These are phyloP conservation scores for Rhizomucor miehei DNA, from an alignment of 371 early-diverging fungal species.

Conservation along the genomic window DNA sequence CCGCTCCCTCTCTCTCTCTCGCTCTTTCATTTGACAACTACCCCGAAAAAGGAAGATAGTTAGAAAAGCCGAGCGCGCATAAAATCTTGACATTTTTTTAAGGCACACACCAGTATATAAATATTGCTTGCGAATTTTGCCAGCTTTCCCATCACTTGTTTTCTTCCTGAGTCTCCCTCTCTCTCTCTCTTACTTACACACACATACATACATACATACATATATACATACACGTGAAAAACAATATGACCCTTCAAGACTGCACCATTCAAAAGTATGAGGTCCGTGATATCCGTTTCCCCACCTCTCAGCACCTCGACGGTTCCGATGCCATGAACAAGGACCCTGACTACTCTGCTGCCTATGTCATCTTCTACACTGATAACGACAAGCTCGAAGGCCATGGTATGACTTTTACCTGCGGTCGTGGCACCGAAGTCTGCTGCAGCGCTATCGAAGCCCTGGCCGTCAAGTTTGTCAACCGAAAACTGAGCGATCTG, in stretches of 20 bases:
- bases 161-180: background rate
- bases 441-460: slow-evolving; percentile 43
- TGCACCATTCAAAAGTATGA: slow-evolving; percentile 39
- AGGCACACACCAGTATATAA: slow-evolving; percentile 1
- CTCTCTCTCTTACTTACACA: slow-evolving; percentile 3
- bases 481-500: slow-evolving; percentile 28
- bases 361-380: slow-evolving; percentile 49
- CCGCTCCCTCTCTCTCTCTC: no score
- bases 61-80: background rate
- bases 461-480: slow-evolving; percentile 40
- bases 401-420: slow-evolving; percentile 52
- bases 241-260: slow-evolving; percentile 12
- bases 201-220: background rate
- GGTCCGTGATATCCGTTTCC: slow-evolving; percentile 50
- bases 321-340: slow-evolving; percentile 58
- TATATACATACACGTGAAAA: no score
- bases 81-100: background rate
- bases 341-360: slow-evolving; percentile 54
- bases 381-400: slow-evolving; percentile 32
- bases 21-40: no score
- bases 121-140: background rate
- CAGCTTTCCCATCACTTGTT: background rate
- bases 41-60: background rate
- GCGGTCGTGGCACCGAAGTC: slow-evolving; percentile 49
- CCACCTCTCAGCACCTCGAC: slow-evolving; percentile 42